Conservation (phyloP, 441 rosid species). For the Gossypium davidsonii region DNA sequence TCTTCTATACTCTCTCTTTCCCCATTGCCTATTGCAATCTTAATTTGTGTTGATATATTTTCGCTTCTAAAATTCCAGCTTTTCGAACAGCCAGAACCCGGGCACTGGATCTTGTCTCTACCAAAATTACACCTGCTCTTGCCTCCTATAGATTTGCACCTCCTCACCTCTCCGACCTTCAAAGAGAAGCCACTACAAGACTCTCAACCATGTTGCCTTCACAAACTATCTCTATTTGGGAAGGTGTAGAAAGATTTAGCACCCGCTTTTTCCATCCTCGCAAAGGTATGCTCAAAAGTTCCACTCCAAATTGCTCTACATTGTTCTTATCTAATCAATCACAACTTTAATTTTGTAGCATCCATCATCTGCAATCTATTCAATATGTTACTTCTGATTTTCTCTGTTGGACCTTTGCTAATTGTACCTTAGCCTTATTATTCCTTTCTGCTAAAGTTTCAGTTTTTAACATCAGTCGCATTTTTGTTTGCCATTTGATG, state of each 20-base stretch:
- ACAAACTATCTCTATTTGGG: constrained; percentile 30
- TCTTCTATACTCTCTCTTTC: not conserved
- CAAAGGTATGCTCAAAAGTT: constrained; percentile 36
- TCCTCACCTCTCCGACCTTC: constrained; percentile 33
- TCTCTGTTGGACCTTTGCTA: constrained; percentile 3
- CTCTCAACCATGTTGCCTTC: constrained; percentile 26
- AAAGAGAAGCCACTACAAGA: constrained; percentile 44
- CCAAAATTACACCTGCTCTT: constrained; percentile 22
- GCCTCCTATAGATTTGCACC: constrained; percentile 44
- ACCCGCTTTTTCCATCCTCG: constrained; percentile 29
- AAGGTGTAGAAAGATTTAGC: constrained; percentile 37
- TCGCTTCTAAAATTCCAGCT: constrained; percentile 26
- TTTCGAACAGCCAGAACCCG: constrained; percentile 38
- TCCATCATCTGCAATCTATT: not conserved
- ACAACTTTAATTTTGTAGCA: not conserved
- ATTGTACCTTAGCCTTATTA: not conserved
- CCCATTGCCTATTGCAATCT: not conserved
- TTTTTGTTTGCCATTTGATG: not conserved
- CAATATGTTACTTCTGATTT: not conserved
- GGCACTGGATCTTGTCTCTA: constrained; percentile 32
- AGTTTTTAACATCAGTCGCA: not conserved
- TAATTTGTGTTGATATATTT: not conserved
- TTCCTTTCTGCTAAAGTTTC: not conserved
- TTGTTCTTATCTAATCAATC: not conserved
- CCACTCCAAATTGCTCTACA: not conserved